Percentiles rank a stretch among this genome's conserved stretches.
phyloP scores from a whole-genome alignment of 2,329 filamentous ascomycete species.

The Elsinoe australis region DNA sequence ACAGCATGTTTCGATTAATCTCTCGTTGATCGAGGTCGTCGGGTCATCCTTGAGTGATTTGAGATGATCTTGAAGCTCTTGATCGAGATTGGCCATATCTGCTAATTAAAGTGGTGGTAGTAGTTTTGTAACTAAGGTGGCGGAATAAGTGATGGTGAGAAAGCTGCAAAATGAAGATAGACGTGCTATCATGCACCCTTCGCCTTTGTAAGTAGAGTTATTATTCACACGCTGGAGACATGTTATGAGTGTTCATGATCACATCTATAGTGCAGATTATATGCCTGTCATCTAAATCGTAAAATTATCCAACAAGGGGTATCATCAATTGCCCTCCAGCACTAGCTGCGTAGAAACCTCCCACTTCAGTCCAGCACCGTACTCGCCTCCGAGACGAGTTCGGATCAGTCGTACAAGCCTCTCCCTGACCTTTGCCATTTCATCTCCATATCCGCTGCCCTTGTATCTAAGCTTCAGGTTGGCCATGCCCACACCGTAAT shows the following conservation, averaged over 20 bases:
- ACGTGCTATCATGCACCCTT: too few relatives aligned
- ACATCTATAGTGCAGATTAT: background rate
- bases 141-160: background rate
- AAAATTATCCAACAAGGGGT: slow-evolving; percentile 3
- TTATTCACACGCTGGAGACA: too few relatives aligned
- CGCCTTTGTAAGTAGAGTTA: too few relatives aligned
- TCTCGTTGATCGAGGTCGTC: slow-evolving; percentile 39
- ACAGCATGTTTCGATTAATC: slow-evolving; percentile 45
- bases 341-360: slow-evolving; percentile 83
- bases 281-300: slow-evolving; percentile 15
- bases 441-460: slow-evolving; percentile 55
- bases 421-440: slow-evolving; percentile 64
- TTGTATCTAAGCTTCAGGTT: slow-evolving; percentile 72
- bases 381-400: slow-evolving; percentile 79
- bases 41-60: slow-evolving; percentile 39
- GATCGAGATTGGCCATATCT: slow-evolving; percentile 11
- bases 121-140: background rate
- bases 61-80: slow-evolving; percentile 37
- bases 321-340: slow-evolving; percentile 38
- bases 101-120: background rate
- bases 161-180: background rate
- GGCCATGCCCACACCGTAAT: slow-evolving; percentile 94
- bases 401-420: slow-evolving; percentile 71
- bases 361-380: slow-evolving; percentile 78
- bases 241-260: background rate